Evolutionary conservation across 1,284 basidiomycete genomes (phyloP).

Genomic region (Gomphus bonarii): DNA sequence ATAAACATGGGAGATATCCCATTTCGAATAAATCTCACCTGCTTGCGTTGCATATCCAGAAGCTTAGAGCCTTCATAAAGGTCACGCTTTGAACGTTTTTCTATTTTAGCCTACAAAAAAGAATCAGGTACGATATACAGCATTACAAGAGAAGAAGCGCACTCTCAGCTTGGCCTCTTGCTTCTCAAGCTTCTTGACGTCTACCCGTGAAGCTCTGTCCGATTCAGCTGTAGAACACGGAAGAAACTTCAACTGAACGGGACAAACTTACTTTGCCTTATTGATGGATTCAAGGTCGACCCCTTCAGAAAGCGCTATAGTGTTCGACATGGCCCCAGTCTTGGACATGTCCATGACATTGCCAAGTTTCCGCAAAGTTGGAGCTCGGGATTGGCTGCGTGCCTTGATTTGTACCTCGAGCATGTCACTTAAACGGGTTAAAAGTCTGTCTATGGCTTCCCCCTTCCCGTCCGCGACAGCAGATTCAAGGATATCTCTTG

Average conservation of each 20-base stretch:
- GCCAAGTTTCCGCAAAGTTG: constrained; percentile 67
- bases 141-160: constrained; percentile 11
- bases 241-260: background rate
- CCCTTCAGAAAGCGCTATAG: constrained; percentile 75
- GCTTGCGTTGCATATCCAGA: constrained; percentile 86
- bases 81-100: constrained; percentile 83
- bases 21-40: constrained; percentile 34
- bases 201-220: constrained; percentile 82
- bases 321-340: constrained; percentile 70
- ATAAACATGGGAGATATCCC: background rate
- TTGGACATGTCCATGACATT: constrained; percentile 94
- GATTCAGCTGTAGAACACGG: background rate
- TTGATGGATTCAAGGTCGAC: constrained; percentile 92
- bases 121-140: background rate
- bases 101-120: constrained; percentile 74
- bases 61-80: constrained; percentile 95
- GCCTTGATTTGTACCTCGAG: constrained; percentile 54
- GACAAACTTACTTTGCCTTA: constrained; percentile 75
- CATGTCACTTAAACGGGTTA: constrained; percentile 50
- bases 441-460: constrained; percentile 50
- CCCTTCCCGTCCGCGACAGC: constrained; percentile 43
- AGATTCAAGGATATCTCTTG: constrained; percentile 67
- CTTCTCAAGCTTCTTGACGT: constrained; percentile 97
- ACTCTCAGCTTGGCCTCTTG: constrained; percentile 95
- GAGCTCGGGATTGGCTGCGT: constrained; percentile 42